Base-by-base conservation (phyloP, 345 rosid genomes). In the Linum trigynum region DNA sequence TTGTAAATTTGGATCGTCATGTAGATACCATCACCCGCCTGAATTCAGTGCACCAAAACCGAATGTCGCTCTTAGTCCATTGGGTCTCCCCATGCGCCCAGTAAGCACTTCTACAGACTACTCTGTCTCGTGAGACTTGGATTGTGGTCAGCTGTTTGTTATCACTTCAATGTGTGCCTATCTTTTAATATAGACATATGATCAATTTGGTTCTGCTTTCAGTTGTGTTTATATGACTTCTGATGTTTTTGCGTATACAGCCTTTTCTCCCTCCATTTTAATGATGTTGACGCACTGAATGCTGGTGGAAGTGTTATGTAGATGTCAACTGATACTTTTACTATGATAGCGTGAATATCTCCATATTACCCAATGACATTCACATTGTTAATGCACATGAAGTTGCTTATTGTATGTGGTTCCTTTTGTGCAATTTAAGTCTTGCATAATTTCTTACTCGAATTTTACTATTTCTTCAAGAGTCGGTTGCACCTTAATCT, bases 21-120 rank as follows among this genome's bases (percentile, higher is more conserved):
- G 99, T 83, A 88, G 77, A 84, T 94, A 80, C 74, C 96, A 94
- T 81, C 99, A 94, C 72, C 99, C 97, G 9, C 82, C 75, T 11
- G 91, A 85, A 63, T 69, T 75, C 68, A 62, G 73, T 38, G 73
- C 77, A 4, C 80, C 84, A 40, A 84, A 79, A 70, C 59, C 80
- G 41, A 77, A 82, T 67, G 69, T 77, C 32, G 61, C 72, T 55
- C 81, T 88, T 67, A 86, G 87, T 75, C 84, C 90, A 63, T 59
- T 80, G 50, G 97, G 95, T 68, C 86, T 88, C 69, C 97, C 99
- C 57, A 62, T 88, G 72, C 96, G 89, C 65, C 90, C 86, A 1
- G 99, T 94, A 79, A 86, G 90, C 72, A 63, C 45, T 70, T n/a
- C 56, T 41, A 39, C 11, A 41, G 3, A 38, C 61, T 38, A 42